These are phyloP conservation scores for Xerocomellus amylosporus DNA, from an alignment of 768 basidiomycete species.

Conservation along the genomic window DNA sequence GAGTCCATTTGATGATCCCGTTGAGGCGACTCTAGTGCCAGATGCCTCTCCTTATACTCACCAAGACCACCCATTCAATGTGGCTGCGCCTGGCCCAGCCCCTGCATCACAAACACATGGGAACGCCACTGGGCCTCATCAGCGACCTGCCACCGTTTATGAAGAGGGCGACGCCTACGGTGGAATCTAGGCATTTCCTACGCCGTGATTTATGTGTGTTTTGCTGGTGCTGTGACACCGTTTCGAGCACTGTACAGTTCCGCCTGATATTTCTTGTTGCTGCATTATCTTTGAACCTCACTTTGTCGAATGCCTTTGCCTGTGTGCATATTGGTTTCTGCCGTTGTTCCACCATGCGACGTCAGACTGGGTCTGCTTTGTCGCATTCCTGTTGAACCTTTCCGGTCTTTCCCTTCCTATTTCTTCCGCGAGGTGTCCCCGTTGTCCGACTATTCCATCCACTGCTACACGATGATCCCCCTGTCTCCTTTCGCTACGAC, in stretches of 20 bases:
- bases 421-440: constrained; percentile 2
- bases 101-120: constrained; percentile 9
- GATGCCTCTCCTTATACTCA: constrained; percentile 36
- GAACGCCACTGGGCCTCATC: constrained; percentile 18
- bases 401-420: background rate
- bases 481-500: background rate
- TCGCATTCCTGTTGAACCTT: constrained; percentile 10
- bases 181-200: constrained; percentile 46
- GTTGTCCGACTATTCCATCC: constrained; percentile 11
- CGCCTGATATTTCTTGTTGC: constrained; percentile 14
- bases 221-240: constrained; percentile 10
- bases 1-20: constrained; percentile 29
- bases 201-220: constrained; percentile 2
- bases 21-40: background rate
- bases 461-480: background rate
- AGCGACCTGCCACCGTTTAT: constrained; percentile 50
- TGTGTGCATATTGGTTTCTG: constrained; percentile 23
- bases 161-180: constrained; percentile 68
- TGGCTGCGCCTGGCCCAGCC: constrained; percentile 9
- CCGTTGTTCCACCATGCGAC: constrained; percentile 21
- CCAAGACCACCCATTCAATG: constrained; percentile 22
- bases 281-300: constrained; percentile 23
- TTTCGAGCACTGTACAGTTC: constrained; percentile 20
- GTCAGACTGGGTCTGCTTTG: constrained; percentile 26
- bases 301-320: background rate